Percentiles rank a stretch among this genome's conserved stretches.
Conservation (phyloP, 148 eudicot genomes). For the Vaccinium macrocarpon region DNA sequence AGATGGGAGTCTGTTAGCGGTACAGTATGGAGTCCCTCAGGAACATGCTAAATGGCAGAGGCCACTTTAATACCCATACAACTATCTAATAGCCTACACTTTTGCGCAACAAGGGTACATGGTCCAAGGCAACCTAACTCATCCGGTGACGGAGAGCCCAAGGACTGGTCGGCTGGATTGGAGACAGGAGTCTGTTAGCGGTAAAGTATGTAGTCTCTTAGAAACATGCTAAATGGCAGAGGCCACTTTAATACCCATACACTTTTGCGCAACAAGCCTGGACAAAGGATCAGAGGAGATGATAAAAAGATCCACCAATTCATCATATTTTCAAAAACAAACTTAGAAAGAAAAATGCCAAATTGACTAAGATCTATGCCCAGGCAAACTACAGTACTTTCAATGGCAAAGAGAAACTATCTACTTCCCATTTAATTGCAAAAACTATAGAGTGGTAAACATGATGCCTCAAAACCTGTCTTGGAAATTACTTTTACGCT, state of each 20-base stretch:
- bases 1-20: neutral
- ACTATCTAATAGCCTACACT: neutral
- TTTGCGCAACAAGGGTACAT: neutral
- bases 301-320: constrained; percentile 4
- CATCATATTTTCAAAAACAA: neutral
- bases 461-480: neutral
- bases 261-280: neutral
- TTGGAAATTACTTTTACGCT: neutral
- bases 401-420: neutral
- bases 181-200: neutral
- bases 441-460: neutral
- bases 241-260: neutral
- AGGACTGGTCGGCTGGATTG: neutral
- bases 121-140: neutral
- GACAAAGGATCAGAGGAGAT: neutral
- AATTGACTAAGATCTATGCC: neutral
- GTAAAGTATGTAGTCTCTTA: neutral
- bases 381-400: neutral
- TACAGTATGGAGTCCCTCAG: neutral
- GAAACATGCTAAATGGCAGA: neutral
- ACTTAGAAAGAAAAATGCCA: neutral
- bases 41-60: neutral
- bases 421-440: neutral
- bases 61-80: neutral
- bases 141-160: neutral